These are phyloP conservation scores for Carex arenaria DNA, from an alignment of 202 grass and related monocot species.

Conservation along the genomic window DNA sequence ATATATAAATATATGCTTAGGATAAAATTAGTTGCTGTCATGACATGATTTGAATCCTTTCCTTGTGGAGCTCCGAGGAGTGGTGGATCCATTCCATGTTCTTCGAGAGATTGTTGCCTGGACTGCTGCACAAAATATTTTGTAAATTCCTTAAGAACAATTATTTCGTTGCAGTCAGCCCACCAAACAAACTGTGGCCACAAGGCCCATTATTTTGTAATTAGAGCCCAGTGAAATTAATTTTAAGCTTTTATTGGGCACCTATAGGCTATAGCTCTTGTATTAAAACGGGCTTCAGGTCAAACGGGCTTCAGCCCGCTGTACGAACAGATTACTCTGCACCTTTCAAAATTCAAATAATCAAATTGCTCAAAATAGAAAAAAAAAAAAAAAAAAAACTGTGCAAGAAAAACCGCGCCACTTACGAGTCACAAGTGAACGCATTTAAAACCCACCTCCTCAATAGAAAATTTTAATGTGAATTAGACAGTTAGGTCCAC, in stretches of 20 bases:
- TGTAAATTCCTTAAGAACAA: neutral
- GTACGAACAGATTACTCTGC: too few species aligned
- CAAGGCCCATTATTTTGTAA: neutral
- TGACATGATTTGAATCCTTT: too few species aligned
- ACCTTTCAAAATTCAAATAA: too few species aligned
- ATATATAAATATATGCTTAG: too few species aligned
- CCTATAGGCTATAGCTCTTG: neutral
- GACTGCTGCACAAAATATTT: neutral
- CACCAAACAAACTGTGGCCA: neutral
- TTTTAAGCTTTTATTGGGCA: neutral
- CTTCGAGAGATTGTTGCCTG: too few species aligned
- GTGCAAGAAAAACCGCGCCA: neutral
- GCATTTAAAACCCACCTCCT: too few species aligned
- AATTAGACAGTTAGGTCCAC: too few species aligned
- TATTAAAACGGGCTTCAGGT: neutral
- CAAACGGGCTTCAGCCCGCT: neutral
- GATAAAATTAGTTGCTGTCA: too few species aligned
- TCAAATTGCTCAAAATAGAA: neutral
- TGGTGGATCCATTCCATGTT: too few species aligned
- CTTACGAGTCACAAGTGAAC: neutral
- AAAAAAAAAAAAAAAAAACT: neutral
- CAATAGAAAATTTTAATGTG: too few species aligned
- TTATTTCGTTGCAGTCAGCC: neutral
- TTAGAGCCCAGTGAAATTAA: neutral
- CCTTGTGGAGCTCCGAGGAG: too few species aligned